phyloP scores from a whole-genome alignment of 2,329 filamentous ascomycete genomes.

The Aureobasidium subglaciale region DNA sequence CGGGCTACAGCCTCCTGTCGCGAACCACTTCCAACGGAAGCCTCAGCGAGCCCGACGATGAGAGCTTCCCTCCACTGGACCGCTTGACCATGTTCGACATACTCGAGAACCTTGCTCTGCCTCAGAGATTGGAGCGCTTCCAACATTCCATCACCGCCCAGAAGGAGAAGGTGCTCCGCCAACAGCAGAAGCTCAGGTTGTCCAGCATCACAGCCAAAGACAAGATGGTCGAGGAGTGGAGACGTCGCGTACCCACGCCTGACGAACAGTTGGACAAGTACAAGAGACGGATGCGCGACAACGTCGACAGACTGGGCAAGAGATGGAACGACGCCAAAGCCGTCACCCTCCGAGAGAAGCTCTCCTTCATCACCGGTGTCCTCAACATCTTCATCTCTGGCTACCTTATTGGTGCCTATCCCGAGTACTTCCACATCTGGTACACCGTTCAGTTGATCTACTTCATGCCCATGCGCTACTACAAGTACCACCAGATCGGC shows the following conservation, averaged over 20 bases:
- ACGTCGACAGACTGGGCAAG: slow-evolving; percentile 77
- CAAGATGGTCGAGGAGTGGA: slow-evolving; percentile 88
- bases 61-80: slow-evolving; percentile 79
- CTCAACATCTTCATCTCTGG: slow-evolving; percentile 97
- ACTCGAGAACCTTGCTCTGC: slow-evolving; percentile 83
- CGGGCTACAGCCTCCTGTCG: slow-evolving; percentile 48
- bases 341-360: slow-evolving; percentile 85
- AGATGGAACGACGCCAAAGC: slow-evolving; percentile 86
- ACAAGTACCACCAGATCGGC: slow-evolving; percentile 81
- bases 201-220: slow-evolving; percentile 73
- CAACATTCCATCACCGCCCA: slow-evolving; percentile 76
- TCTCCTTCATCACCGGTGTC: slow-evolving; percentile 91
- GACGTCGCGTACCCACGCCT: slow-evolving; percentile 73
- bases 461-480: slow-evolving; percentile 94
- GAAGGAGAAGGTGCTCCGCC: slow-evolving; percentile 75
- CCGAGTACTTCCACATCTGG: slow-evolving; percentile 86
- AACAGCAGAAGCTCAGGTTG: slow-evolving; percentile 71
- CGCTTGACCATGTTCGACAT: slow-evolving; percentile 87
- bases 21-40: slow-evolving; percentile 43
- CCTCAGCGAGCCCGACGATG: slow-evolving; percentile 55
- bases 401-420: slow-evolving; percentile 80
- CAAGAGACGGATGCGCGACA: slow-evolving; percentile 74
- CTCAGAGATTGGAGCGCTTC: slow-evolving; percentile 83
- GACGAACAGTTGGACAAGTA: slow-evolving; percentile 93
- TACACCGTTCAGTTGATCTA: slow-evolving; percentile 59